A percentile compares a stretch with the other conserved stretches of the same genome.
Conservation (phyloP, 2,329 filamentous ascomycete species). For the Cladosporium sp. region DNA sequence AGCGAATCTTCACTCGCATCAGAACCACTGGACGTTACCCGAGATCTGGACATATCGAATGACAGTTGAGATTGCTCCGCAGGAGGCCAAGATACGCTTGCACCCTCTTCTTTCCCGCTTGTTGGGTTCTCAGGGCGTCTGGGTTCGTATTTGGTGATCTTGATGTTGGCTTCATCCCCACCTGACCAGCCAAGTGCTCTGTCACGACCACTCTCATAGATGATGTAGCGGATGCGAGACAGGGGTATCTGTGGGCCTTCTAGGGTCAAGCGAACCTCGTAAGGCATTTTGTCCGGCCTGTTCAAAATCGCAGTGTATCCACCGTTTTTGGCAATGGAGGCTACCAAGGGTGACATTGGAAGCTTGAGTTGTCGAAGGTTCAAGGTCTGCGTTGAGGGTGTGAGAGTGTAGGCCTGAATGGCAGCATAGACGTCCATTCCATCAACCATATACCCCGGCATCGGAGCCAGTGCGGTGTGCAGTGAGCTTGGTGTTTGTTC, state of each 20-base stretch:
- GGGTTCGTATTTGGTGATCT: conserved; percentile 32
- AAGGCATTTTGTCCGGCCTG: conserved; percentile 32
- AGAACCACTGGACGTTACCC: background rate
- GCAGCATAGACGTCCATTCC: conserved; percentile 49
- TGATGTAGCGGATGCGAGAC: conserved; percentile 26
- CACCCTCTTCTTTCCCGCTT: background rate
- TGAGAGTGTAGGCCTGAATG: conserved; percentile 52
- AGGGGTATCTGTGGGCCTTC: conserved; percentile 35
- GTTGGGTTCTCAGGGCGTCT: background rate
- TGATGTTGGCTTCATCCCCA: conserved; percentile 26
- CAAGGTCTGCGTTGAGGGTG: conserved; percentile 43
- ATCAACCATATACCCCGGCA: conserved; percentile 45
- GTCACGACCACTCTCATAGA: conserved; percentile 29
- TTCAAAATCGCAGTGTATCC: conserved; percentile 34
- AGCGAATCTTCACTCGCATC: conserved; percentile 30
- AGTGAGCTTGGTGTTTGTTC: conserved; percentile 44
- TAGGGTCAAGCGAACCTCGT: conserved; percentile 36
- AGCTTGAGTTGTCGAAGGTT: conserved; percentile 38
- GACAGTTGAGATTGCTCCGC: background rate
- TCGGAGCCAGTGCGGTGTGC: conserved; percentile 45
- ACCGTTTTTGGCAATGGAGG: conserved; percentile 39
- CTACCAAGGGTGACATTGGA: conserved; percentile 37
- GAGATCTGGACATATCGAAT: conserved; percentile 8
- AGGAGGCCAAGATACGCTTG: background rate
- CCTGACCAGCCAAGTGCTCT: conserved; percentile 34